Percentiles rank a stretch among this genome's conserved stretches.
Conservation (phyloP, 1,284 basidiomycete species). For the Papiliotrema fonsecae region DNA sequence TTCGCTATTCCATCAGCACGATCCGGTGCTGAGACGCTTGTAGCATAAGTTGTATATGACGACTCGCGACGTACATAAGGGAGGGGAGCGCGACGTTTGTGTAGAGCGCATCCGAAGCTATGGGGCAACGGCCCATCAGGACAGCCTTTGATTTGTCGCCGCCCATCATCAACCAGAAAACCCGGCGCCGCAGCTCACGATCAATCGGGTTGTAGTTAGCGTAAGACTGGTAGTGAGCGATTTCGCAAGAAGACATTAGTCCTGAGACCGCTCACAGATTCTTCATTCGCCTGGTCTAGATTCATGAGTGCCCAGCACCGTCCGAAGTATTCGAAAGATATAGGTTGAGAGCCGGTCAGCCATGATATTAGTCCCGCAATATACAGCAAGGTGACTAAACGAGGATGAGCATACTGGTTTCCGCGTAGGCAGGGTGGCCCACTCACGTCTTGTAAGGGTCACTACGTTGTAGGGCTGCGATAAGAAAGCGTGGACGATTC, state of each 20-base stretch:
- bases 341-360: background rate
- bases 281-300: slow-evolving; percentile 69
- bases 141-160: slow-evolving; percentile 86
- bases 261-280: slow-evolving; percentile 33
- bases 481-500: too few species aligned
- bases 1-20: slow-evolving; percentile 20
- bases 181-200: slow-evolving; percentile 70
- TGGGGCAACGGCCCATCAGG: slow-evolving; percentile 66
- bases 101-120: slow-evolving; percentile 77
- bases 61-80: slow-evolving; percentile 33
- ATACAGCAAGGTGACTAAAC: too few species aligned
- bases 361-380: background rate
- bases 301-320: slow-evolving; percentile 28
- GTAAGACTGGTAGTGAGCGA: background rate
- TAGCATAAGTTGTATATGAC: too few species aligned
- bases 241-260: background rate
- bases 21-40: too few species aligned
- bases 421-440: background rate
- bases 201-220: slow-evolving; percentile 58
- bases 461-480: background rate
- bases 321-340: background rate
- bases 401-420: background rate
- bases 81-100: slow-evolving; percentile 28
- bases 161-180: slow-evolving; percentile 80
- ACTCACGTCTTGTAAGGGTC: slow-evolving; percentile 3